These are phyloP conservation scores for Ganoderma boninense DNA, from an alignment of 1,284 basidiomycete species.

Conservation along the genomic window DNA sequence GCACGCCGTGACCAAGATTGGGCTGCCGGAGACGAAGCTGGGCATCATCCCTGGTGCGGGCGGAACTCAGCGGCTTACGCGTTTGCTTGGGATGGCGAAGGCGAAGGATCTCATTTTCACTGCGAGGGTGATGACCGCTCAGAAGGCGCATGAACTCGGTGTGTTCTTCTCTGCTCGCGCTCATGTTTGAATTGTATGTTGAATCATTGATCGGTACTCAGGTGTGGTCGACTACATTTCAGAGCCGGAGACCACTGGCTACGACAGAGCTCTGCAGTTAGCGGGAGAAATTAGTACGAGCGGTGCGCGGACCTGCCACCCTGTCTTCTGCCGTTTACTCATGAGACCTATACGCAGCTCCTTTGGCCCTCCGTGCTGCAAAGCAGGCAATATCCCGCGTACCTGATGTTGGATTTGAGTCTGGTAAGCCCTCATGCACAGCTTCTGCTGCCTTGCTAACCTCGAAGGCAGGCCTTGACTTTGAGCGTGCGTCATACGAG, in stretches of 20 bases:
- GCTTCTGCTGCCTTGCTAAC: background rate
- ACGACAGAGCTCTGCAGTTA: slow-evolving; percentile 71
- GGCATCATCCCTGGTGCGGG: slow-evolving; percentile 98
- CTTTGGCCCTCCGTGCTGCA: slow-evolving; percentile 88
- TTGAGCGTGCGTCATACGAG: slow-evolving; percentile 90
- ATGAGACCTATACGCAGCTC: slow-evolving; percentile 59
- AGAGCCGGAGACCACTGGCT: slow-evolving; percentile 60
- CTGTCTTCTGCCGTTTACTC: background rate
- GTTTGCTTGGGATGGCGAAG: slow-evolving; percentile 82
- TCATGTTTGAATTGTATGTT: background rate
- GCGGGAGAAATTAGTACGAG: slow-evolving; percentile 75
- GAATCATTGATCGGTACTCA: slow-evolving; percentile 38
- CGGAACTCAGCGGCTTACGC: slow-evolving; percentile 88
- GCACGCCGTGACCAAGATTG: slow-evolving; percentile 75
- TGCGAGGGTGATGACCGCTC: slow-evolving; percentile 68
- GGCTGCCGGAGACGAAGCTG: slow-evolving; percentile 84
- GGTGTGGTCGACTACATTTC: slow-evolving; percentile 87
- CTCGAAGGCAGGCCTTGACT: slow-evolving; percentile 76
- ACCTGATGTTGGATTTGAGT: slow-evolving; percentile 78
- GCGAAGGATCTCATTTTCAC: slow-evolving; percentile 93
- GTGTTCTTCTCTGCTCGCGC: slow-evolving; percentile 29
- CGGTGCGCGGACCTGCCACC: slow-evolving; percentile 53
- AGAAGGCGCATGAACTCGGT: slow-evolving; percentile 84
- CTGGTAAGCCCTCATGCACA: slow-evolving; percentile 54
- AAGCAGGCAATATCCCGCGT: slow-evolving; percentile 90